Conservation (phyloP, 768 basidiomycete species). For the Lactarius quietus region DNA sequence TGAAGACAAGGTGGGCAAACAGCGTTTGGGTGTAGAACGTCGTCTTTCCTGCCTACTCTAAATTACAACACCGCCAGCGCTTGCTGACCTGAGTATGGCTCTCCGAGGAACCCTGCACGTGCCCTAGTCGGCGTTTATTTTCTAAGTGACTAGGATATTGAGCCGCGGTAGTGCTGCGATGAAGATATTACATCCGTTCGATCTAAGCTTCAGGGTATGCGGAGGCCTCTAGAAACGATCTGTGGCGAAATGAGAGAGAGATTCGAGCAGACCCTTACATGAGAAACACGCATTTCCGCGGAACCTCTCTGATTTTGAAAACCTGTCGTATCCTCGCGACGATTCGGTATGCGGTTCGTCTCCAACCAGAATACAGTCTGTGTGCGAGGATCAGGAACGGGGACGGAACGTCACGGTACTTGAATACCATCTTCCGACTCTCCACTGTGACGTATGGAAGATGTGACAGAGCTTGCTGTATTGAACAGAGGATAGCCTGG, state of each 20-base stretch:
- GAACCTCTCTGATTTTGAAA: conserved; percentile 96
- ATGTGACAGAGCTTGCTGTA: too few species aligned
- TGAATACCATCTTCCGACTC: conserved; percentile 98
- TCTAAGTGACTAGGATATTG: conserved; percentile 83
- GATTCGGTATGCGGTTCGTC: conserved; percentile 50
- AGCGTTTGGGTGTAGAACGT: too few species aligned
- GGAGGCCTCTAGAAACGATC: conserved; percentile 62
- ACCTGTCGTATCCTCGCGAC: conserved; percentile 98
- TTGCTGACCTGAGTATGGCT: conserved; percentile 86
- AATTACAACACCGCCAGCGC: conserved; percentile 72
- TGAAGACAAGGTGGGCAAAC: too few species aligned
- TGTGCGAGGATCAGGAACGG: conserved; percentile 95
- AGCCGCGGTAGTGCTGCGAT: conserved; percentile 75
- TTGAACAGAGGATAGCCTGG: too few species aligned
- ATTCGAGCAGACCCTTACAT: conserved; percentile 56
- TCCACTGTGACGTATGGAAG: too few species aligned
- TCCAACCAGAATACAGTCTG: conserved; percentile 68
- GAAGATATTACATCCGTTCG: conserved; percentile 97
- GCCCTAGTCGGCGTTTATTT: conserved; percentile 87
- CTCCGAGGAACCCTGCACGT: conserved; percentile 37
- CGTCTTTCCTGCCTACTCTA: conserved; percentile 49
- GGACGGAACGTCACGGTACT: conserved; percentile 84
- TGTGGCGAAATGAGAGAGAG: conserved; percentile 43
- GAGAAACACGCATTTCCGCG: too few species aligned
- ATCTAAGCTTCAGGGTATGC: conserved; percentile 92